Evolutionary conservation across 768 basidiomycete genomes (phyloP).

Genomic region (Coprinopsis cinerea): DNA sequence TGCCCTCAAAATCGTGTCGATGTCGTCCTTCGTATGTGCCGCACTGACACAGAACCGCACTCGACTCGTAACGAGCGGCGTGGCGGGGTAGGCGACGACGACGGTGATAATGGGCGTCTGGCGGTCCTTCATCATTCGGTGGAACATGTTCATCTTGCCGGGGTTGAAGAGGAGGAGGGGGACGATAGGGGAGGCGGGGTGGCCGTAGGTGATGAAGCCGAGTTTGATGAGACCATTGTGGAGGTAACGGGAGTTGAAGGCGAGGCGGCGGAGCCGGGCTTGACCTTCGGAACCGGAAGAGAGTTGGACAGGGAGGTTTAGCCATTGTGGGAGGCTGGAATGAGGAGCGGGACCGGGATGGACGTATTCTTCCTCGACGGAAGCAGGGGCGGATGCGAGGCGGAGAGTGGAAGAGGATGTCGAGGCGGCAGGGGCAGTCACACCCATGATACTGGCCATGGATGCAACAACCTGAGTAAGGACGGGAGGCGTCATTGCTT

Average conservation of each 20-base stretch:
- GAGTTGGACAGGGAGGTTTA: constrained; percentile 65
- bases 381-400: constrained; percentile 25
- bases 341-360: constrained; percentile 70
- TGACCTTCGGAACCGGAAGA: constrained; percentile 82
- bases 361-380: constrained; percentile 30
- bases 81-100: constrained; percentile 88
- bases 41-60: constrained; percentile 94
- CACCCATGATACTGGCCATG: constrained; percentile 97
- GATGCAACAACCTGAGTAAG: constrained; percentile 86
- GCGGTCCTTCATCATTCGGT: constrained; percentile 79
- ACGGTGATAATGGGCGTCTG: constrained; percentile 82
- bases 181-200: constrained; percentile 87
- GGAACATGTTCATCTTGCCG: constrained; percentile 91
- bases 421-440: constrained; percentile 35
- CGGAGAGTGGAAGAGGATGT: constrained; percentile 23
- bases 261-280: constrained; percentile 77
- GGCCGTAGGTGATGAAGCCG: constrained; percentile 95
- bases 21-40: constrained; percentile 94
- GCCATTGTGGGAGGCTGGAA: constrained; percentile 67
- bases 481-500: constrained; percentile 87
- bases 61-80: constrained; percentile 80
- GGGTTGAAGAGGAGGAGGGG: constrained; percentile 90
- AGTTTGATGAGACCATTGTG: constrained; percentile 80
- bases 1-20: constrained; percentile 79
- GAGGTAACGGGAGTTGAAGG: constrained; percentile 95